Conservation (phyloP, 2,329 filamentous ascomycete genomes). For the Ascochyta fabae region DNA sequence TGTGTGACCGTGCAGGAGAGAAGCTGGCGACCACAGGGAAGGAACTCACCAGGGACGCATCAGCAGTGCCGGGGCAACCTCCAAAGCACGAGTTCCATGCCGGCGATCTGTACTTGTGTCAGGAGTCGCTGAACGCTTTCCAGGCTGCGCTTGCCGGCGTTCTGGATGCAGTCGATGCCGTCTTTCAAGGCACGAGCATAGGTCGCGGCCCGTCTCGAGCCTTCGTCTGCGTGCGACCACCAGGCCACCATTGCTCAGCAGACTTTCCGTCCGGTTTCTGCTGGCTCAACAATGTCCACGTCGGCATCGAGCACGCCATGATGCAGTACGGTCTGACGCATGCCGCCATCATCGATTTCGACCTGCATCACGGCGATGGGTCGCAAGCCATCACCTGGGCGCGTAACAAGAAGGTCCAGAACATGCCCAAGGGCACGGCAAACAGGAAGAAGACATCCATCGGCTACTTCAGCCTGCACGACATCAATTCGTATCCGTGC, state of each 20-base stretch:
- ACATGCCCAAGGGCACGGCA: conserved; percentile 71
- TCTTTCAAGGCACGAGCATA: conserved; percentile 65
- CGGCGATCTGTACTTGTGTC: conserved; percentile 88
- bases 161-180: conserved; percentile 87
- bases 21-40: conserved; percentile 79
- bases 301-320: conserved; percentile 90
- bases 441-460: conserved; percentile 84
- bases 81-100: conserved; percentile 76
- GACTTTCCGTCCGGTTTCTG: conserved; percentile 93
- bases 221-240: conserved; percentile 91
- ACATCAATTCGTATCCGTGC: conserved; percentile 98
- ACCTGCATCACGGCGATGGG: conserved; percentile 61
- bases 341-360: conserved; percentile 69
- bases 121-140: conserved; percentile 84
- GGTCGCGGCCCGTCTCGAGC: conserved; percentile 71
- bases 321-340: conserved; percentile 87
- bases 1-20: conserved; percentile 82
- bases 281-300: conserved; percentile 98
- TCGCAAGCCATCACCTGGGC: conserved; percentile 94
- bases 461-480: conserved; percentile 95
- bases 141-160: conserved; percentile 92
- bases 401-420: conserved; percentile 75
- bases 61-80: conserved; percentile 50
- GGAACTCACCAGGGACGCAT: conserved; percentile 69
- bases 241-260: conserved; percentile 93